Conservation (phyloP, 164 flowering plant species). For the Paratinospora sagittata region DNA sequence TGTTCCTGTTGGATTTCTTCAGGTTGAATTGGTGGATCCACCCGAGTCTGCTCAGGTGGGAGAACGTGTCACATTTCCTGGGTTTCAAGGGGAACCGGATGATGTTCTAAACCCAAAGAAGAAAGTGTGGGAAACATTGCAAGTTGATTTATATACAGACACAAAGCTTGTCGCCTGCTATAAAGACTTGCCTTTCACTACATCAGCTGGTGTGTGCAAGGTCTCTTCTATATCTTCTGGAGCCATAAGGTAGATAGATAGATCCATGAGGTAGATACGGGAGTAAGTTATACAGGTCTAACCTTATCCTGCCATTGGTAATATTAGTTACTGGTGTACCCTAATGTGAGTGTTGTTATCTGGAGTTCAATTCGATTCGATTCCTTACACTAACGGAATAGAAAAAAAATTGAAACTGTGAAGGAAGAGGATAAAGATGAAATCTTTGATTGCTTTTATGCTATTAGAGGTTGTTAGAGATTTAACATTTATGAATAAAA, state of each 20-base stretch:
- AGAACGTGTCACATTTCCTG: conserved; percentile 66
- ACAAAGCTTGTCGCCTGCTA: conserved; percentile 51
- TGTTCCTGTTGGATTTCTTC: conserved; percentile 11
- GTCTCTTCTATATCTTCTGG: conserved; percentile 63
- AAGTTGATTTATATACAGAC: conserved; percentile 44
- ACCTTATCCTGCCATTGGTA: too few species aligned
- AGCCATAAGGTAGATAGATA: conserved; percentile 47
- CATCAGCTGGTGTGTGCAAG: conserved; percentile 81
- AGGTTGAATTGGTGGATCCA: conserved; percentile 67
- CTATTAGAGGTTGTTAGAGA: too few species aligned
- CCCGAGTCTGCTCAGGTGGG: conserved; percentile 31
- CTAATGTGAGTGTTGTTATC: too few species aligned
- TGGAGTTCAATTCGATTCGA: too few species aligned
- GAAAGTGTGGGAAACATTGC: conserved; percentile 86
- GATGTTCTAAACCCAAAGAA: conserved; percentile 81
- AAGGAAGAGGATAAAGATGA: too few species aligned
- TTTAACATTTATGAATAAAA: too few species aligned
- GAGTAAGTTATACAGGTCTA: too few species aligned
- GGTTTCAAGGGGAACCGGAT: conserved; percentile 67
- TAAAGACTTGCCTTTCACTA: conserved; percentile 72
- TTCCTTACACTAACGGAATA: too few species aligned
- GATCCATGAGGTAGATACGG: neutral
- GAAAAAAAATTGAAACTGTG: too few species aligned
- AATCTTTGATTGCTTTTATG: too few species aligned
- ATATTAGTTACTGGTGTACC: too few species aligned